These are phyloP conservation scores for Pyrus bretschneideri DNA, from an alignment of 306 rosid genomes.

Conservation along the genomic window DNA sequence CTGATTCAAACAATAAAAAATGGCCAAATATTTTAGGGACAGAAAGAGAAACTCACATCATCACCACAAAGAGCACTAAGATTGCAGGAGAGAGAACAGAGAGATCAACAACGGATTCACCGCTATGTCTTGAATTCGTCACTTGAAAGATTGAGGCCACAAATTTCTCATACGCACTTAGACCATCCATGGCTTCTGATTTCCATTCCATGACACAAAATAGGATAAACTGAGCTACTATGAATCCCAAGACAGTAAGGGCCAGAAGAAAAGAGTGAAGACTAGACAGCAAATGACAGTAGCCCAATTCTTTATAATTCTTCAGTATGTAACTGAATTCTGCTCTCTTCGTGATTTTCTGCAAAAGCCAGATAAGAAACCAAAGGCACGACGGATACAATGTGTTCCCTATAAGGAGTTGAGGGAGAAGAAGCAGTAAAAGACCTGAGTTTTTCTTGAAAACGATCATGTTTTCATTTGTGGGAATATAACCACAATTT, in stretches of 20 bases:
- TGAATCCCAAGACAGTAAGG: constrained; percentile 37
- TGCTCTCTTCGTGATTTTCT: constrained; percentile 25
- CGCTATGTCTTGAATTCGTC: constrained; percentile 50
- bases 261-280: constrained; percentile 28
- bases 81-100: constrained; percentile 57
- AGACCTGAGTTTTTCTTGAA: constrained; percentile 76
- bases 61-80: constrained; percentile 49
- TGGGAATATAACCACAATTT: constrained; percentile 64
- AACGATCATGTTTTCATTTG: constrained; percentile 69
- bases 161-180: constrained; percentile 42
- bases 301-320: constrained; percentile 33
- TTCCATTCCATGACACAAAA: constrained; percentile 62
- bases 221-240: constrained; percentile 34
- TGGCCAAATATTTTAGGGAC: background rate
- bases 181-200: constrained; percentile 41
- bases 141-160: constrained; percentile 48
- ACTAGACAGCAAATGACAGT: constrained; percentile 36
- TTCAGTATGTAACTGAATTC: constrained; percentile 39
- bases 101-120: constrained; percentile 59
- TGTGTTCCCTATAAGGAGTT: constrained; percentile 49
- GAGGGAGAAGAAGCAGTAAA: constrained; percentile 34
- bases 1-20: background rate
- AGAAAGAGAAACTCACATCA: constrained; percentile 46
- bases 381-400: constrained; percentile 48
- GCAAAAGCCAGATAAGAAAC: constrained; percentile 30